These are phyloP conservation scores for Colletotrichum musae DNA, from an alignment of 2,329 filamentous ascomycete species.

Conservation along the genomic window DNA sequence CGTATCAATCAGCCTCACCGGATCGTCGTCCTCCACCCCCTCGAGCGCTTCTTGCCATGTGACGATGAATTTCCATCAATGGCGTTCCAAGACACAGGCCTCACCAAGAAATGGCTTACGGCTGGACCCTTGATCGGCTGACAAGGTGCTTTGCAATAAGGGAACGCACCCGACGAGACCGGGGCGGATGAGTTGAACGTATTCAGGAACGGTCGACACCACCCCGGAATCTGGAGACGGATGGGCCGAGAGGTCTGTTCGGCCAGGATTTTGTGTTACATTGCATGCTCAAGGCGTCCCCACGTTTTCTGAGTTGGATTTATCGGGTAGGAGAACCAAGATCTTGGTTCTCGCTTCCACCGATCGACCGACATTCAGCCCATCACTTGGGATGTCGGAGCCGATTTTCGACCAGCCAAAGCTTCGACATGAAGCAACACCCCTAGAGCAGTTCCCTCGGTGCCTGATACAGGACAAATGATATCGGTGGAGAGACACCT, in stretches of 20 bases:
- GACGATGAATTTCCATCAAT: conserved; percentile 36
- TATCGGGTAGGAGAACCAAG: not conserved
- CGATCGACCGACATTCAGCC: conserved; percentile 3
- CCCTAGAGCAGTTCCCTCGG: too few species aligned
- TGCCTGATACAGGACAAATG: not conserved
- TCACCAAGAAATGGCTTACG: conserved; percentile 4
- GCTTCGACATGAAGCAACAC: not conserved
- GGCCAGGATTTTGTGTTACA: conserved; percentile 13
- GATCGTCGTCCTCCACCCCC: conserved; percentile 33
- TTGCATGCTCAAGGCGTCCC: conserved; percentile 10
- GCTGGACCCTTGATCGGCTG: conserved; percentile 27
- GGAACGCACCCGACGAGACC: conserved; percentile 16
- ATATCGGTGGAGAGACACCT: not conserved
- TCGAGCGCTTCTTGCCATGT: conserved; percentile 16
- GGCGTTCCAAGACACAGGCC: not conserved
- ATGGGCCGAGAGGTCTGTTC: conserved; percentile 5
- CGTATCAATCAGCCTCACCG: conserved; percentile 11
- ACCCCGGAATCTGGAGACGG: conserved; percentile 2
- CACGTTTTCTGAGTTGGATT: not conserved
- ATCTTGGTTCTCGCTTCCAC: conserved; percentile 22
- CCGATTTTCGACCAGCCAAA: not conserved
- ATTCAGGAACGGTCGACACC: conserved; percentile 3
- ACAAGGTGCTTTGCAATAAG: conserved; percentile 20
- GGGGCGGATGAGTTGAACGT: conserved; percentile 3
- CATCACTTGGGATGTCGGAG: not conserved